Evolutionary conservation across 164 flowering plant genomes (phyloP).

Genomic region (Macadamia integrifolia): DNA sequence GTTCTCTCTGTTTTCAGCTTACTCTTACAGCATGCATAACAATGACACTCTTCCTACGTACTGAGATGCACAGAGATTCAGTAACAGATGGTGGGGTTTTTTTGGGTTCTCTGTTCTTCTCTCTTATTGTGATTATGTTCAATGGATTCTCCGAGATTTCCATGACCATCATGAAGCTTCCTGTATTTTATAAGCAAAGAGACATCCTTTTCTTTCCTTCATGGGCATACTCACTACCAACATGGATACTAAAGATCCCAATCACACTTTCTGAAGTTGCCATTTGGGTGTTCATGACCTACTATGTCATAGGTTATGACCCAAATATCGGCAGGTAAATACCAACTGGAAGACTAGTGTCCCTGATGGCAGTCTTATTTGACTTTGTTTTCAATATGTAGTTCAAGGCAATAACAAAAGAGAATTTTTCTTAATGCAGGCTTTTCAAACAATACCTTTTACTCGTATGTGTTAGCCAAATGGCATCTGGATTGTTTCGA

Average conservation of each 20-base stretch:
- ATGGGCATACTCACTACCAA: constrained; percentile 75
- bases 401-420: not conserved
- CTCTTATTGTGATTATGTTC: constrained; percentile 34
- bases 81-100: constrained; percentile 34
- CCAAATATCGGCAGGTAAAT: constrained; percentile 43
- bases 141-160: constrained; percentile 48
- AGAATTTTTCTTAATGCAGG: constrained; percentile 25
- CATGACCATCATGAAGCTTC: constrained; percentile 49
- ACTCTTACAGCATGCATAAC: constrained; percentile 25
- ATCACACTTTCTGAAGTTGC: constrained; percentile 41
- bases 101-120: constrained; percentile 44
- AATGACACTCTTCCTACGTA: constrained; percentile 47
- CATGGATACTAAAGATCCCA: constrained; percentile 64
- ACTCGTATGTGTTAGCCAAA: constrained; percentile 19
- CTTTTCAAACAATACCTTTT: constrained; percentile 42
- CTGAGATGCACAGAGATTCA: constrained; percentile 30
- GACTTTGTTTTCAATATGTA: not conserved
- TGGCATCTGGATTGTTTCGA: constrained; percentile 28
- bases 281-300: constrained; percentile 45
- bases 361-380: not conserved
- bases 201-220: constrained; percentile 72
- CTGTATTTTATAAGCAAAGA: constrained; percentile 84
- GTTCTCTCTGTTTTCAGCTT: constrained; percentile 28
- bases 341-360: not conserved
- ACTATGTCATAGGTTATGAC: constrained; percentile 53